These are phyloP conservation scores for Micromonas commoda DNA, from an alignment of 139 green algal species.

Conservation along the genomic window DNA sequence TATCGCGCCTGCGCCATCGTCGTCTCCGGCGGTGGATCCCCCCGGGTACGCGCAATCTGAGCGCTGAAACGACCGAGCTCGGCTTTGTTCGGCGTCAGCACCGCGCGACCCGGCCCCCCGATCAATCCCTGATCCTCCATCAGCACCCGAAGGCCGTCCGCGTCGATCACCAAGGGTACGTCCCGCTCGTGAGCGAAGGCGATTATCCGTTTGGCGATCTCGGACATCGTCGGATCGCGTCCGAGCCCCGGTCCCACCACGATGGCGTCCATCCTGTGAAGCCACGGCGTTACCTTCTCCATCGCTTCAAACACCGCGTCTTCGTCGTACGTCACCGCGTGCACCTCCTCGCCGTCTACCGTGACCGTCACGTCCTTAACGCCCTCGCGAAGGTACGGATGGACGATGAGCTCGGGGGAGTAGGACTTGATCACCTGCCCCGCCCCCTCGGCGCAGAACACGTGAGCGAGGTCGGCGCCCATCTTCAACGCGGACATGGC, in stretches of 20 bases:
- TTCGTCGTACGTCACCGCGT: too few relatives aligned
- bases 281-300: slow-evolving; percentile 48
- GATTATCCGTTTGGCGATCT: not conserved
- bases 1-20: not conserved
- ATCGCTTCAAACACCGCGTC: not conserved
- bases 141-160: slow-evolving; percentile 54
- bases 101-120: slow-evolving; percentile 31
- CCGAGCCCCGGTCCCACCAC: slow-evolving; percentile 75
- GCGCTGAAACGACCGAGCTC: slow-evolving; percentile 39
- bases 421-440: slow-evolving; percentile 62
- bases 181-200: slow-evolving; percentile 22
- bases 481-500: slow-evolving; percentile 71
- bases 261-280: slow-evolving; percentile 53
- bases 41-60: not conserved
- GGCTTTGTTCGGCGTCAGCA: slow-evolving; percentile 56
- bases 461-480: slow-evolving; percentile 81
- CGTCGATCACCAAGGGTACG: slow-evolving; percentile 53
- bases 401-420: slow-evolving; percentile 49
- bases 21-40: not conserved
- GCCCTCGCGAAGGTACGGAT: slow-evolving; percentile 92
- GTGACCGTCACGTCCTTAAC: slow-evolving; percentile 53
- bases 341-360: too few relatives aligned
- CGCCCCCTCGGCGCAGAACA: slow-evolving; percentile 77
- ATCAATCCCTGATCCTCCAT: slow-evolving; percentile 36
- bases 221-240: slow-evolving; percentile 40